phyloP scores from a whole-genome alignment of 2,329 filamentous ascomycete species.

The Hymenoscyphus linearis region DNA sequence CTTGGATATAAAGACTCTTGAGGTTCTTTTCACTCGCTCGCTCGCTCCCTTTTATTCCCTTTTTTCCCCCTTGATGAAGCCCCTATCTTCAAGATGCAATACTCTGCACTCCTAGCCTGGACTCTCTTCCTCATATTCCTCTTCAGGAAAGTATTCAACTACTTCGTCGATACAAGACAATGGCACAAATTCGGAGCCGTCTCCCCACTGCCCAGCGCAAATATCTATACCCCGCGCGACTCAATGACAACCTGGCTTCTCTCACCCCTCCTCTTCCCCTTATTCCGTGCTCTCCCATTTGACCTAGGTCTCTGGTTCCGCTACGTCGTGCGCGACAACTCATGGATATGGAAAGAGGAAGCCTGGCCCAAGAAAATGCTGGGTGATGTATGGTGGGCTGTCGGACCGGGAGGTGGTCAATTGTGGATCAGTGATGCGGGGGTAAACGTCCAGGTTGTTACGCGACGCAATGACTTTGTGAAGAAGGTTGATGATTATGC shows the following conservation, averaged over 20 bases:
- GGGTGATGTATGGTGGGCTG: slow-evolving; percentile 15
- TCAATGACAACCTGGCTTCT: slow-evolving; percentile 14
- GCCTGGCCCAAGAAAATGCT: slow-evolving; percentile 11
- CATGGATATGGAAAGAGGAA: slow-evolving; percentile 12
- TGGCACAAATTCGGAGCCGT: background rate
- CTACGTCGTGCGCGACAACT: slow-evolving; percentile 12
- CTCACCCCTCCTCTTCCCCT: slow-evolving; percentile 12
- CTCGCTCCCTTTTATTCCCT: background rate
- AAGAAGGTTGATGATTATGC: slow-evolving; percentile 17
- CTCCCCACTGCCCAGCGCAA: slow-evolving; percentile 11
- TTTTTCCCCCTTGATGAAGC: too few species aligned
- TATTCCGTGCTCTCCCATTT: slow-evolving; percentile 14
- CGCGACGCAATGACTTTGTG: slow-evolving; percentile 19
- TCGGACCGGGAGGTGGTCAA: slow-evolving; percentile 9
- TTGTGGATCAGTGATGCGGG: slow-evolving; percentile 14
- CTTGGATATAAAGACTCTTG: background rate
- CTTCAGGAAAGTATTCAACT: background rate
- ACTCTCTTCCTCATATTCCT: background rate
- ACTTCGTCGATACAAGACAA: background rate
- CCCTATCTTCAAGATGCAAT: background rate
- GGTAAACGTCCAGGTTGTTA: slow-evolving; percentile 13
- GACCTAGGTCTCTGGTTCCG: slow-evolving; percentile 15
- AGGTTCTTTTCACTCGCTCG: background rate
- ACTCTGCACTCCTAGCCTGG: background rate
- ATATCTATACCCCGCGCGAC: slow-evolving; percentile 6